phyloP scores from a whole-genome alignment of 129 eudicot species.

The Chrysanthemum seticuspe region DNA sequence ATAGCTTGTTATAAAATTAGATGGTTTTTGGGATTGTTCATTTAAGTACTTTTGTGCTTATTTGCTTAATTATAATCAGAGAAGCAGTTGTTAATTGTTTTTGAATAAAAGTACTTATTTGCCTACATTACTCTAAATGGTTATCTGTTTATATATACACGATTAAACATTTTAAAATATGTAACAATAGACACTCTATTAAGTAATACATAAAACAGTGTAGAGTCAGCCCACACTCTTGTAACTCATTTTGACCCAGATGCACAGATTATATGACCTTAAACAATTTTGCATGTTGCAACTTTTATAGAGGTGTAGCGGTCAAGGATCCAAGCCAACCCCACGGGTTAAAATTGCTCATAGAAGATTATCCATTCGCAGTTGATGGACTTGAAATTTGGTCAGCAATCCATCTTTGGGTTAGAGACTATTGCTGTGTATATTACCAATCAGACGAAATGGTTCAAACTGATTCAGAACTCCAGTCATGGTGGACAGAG shows the following conservation, averaged over 20 bases:
- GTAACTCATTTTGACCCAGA: too few species aligned
- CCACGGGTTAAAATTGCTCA: constrained; percentile 39
- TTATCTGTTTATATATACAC: too few species aligned
- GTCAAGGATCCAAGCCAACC: constrained; percentile 39
- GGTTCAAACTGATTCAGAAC: constrained; percentile 39
- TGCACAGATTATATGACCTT: too few species aligned
- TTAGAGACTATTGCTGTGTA: constrained; percentile 39
- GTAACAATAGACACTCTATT: neutral
- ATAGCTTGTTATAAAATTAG: too few species aligned
- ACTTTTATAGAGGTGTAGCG: constrained; percentile 41
- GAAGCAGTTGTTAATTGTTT: too few species aligned
- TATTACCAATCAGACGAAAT: constrained; percentile 45
- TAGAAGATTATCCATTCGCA: constrained; percentile 57
- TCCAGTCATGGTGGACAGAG: constrained; percentile 56
- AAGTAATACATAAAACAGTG: too few species aligned
- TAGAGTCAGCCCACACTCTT: too few species aligned
- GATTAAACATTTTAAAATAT: neutral
- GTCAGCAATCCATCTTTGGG: constrained; percentile 54
- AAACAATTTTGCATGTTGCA: too few species aligned
- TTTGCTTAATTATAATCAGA: too few species aligned
- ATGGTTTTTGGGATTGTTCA: too few species aligned
- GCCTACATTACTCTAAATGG: neutral
- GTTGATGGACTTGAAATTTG: constrained; percentile 59
- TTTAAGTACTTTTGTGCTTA: too few species aligned
- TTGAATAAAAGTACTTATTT: too few species aligned